Conservation (phyloP, 2,329 filamentous ascomycete species). For the Ceratocystis harringtonii region DNA sequence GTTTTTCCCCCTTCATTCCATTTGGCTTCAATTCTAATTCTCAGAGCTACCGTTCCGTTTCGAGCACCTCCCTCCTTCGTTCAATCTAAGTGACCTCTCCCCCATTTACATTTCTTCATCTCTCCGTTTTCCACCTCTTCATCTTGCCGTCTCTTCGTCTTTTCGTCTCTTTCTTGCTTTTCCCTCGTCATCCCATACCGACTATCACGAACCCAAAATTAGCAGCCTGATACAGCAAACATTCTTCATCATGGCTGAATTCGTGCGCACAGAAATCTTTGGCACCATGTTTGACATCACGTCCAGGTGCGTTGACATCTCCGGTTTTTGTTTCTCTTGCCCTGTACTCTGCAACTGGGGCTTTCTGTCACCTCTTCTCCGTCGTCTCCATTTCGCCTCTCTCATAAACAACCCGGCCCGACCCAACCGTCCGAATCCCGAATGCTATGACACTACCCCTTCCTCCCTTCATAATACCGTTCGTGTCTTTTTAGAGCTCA, state of each 20-base stretch:
- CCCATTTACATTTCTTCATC: not conserved
- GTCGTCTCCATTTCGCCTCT: not conserved
- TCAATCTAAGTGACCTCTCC: not conserved
- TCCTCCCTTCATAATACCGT: not conserved
- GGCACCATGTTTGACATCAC: constrained; percentile 99
- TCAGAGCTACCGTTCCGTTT: not conserved
- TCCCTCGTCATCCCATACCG: not conserved
- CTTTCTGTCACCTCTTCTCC: not conserved
- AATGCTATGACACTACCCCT: not conserved
- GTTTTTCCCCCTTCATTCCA: not conserved
- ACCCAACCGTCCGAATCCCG: not conserved
- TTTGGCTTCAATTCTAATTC: too few relatives aligned
- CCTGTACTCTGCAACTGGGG: not conserved
- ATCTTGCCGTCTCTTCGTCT: not conserved
- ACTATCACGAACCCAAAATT: constrained; percentile 14
- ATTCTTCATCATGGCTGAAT: constrained; percentile 75
- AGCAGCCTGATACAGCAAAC: constrained; percentile 13
- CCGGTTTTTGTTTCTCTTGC: not conserved
- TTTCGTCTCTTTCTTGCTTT: constrained; percentile 12
- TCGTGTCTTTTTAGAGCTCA: not conserved
- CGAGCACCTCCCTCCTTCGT: too few relatives aligned
- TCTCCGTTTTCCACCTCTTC: not conserved
- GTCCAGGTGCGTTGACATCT: constrained; percentile 52
- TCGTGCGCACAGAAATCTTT: constrained; percentile 97
- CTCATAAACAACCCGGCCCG: too few relatives aligned